Evolutionary conservation across 352 stramenopile genomes (phyloP), one percentile per base, ranked within the genome.

Genomic region (Globisporangium nagaii): DNA sequence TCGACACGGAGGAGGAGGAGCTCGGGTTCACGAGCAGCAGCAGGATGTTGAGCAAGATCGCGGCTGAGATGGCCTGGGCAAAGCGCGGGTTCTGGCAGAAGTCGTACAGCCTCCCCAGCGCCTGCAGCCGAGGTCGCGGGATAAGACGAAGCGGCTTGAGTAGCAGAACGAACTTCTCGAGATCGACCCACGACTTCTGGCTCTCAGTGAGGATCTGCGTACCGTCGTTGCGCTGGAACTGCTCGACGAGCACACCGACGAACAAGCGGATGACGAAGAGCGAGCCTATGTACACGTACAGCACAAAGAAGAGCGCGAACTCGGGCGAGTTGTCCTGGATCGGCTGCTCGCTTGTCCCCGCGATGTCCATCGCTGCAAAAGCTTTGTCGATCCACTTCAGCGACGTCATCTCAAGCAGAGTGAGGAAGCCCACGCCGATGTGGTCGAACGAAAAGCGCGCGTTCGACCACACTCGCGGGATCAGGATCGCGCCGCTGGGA

Each of bases 151-250:
- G 46, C 2, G 78, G 78, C 52, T 86, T 73, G 32, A 91, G 76
- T 12, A 89, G 57, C 50, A 91, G 56, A 20, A 91, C 73, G 47
- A 89, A 89, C 55, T 88, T 88, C 48, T 91, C 81, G 4, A 91
- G 62, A 40, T 91, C 81, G 30, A 91, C 81, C 78, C 81, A 91
- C 7, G 73, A 79, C 51, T 89, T 89, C 48, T 91, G 81, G 37
- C 59, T 82, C 56, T 89, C 78, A 0, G 81, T 91, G 10, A 91
- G 66, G 36, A 88, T 88, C 65, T 89, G 72, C 12, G 81, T 91
- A 53, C 81, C 81, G 43, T 89, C 88, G 59, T 91, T 91, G 35
- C 81, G 81, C 47, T 91, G 81, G 64, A 91, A 91, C 47, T 91
- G 78, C 60, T 91, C 81, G 9, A 89, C 81, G 11, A 91, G 71